A percentile compares a stretch with the other conserved stretches of the same genome.
Conservation (phyloP, 768 basidiomycete species). For the Suillus decipiens region DNA sequence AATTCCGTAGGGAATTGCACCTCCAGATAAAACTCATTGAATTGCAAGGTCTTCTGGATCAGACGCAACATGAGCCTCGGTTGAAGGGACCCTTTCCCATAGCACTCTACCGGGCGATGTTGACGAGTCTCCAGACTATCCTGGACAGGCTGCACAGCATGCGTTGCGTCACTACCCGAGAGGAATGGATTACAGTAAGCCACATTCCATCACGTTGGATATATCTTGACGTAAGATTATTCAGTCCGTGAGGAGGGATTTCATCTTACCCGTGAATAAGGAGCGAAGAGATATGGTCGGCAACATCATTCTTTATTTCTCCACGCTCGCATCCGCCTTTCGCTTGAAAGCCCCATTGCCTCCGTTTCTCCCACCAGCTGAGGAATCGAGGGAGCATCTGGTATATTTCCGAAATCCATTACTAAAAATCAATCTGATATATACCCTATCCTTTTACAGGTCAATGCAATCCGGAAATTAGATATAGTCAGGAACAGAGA, state of each 20-base stretch:
- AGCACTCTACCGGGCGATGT: conserved; percentile 76
- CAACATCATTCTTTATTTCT: conserved; percentile 90
- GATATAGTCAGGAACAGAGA: conserved; percentile 89
- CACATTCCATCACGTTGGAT: not conserved
- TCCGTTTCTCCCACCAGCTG: conserved; percentile 93
- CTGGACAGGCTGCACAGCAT: conserved; percentile 91
- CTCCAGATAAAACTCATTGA: conserved; percentile 89
- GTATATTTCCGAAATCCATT: conserved; percentile 41
- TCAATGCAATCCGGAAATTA: conserved; percentile 78
- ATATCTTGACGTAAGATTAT: conserved; percentile 2
- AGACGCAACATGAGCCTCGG: conserved; percentile 91
- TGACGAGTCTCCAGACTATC: conserved; percentile 82
- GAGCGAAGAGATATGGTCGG: conserved; percentile 94
- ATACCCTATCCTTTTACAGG: conserved; percentile 41
- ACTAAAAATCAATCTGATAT: not conserved
- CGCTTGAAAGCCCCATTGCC: conserved; percentile 90
- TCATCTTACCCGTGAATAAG: conserved; percentile 87
- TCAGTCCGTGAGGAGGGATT: conserved; percentile 81
- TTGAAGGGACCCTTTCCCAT: conserved; percentile 96
- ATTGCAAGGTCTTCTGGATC: conserved; percentile 79
- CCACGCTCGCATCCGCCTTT: conserved; percentile 77
- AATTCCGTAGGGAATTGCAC: conserved; percentile 79
- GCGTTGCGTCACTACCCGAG: conserved; percentile 94
- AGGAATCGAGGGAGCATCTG: conserved; percentile 76
- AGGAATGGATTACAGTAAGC: conserved; percentile 89